These are phyloP conservation scores for Zygnema cylindricum DNA, from an alignment of 139 green algal genomes.

Conservation along the genomic window DNA sequence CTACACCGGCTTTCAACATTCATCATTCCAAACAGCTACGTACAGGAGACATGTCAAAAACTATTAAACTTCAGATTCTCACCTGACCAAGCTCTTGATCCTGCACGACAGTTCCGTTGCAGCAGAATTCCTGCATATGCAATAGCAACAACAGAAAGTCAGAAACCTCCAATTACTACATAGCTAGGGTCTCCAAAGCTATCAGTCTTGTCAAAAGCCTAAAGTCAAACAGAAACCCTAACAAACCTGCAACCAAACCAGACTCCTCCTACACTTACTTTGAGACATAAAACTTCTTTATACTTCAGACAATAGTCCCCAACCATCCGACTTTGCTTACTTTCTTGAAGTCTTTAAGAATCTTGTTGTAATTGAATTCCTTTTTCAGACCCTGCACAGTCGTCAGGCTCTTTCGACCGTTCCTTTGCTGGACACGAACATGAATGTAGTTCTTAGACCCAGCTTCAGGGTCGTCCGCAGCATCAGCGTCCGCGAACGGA, in stretches of 20 bases:
- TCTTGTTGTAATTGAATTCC: constrained; percentile 96
- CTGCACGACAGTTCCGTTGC: constrained; percentile 98
- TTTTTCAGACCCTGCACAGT: constrained; percentile 87
- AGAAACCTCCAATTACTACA: too few species aligned
- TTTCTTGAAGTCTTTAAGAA: constrained; percentile 99
- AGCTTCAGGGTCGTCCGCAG: constrained; percentile 35
- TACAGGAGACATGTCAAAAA: too few species aligned
- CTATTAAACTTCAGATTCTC: too few species aligned
- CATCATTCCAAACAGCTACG: too few species aligned
- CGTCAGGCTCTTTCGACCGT: constrained; percentile 96
- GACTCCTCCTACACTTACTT: neutral
- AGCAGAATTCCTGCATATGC: constrained; percentile 86
- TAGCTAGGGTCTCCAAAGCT: too few species aligned
- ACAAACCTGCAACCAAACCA: neutral
- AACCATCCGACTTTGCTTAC: too few species aligned
- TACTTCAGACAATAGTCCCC: neutral
- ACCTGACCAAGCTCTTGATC: constrained; percentile 87
- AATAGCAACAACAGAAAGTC: constrained; percentile 6
- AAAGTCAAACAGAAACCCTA: constrained; percentile 18
- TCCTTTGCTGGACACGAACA: constrained; percentile 95
- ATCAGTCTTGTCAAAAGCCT: neutral
- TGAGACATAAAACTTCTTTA: neutral
- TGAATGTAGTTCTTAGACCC: constrained; percentile 64
- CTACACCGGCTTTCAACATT: too few species aligned
- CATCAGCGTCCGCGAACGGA: constrained; percentile 59